Conservation (phyloP, 31 red algal species). For the Porphyra umbilicalis region DNA sequence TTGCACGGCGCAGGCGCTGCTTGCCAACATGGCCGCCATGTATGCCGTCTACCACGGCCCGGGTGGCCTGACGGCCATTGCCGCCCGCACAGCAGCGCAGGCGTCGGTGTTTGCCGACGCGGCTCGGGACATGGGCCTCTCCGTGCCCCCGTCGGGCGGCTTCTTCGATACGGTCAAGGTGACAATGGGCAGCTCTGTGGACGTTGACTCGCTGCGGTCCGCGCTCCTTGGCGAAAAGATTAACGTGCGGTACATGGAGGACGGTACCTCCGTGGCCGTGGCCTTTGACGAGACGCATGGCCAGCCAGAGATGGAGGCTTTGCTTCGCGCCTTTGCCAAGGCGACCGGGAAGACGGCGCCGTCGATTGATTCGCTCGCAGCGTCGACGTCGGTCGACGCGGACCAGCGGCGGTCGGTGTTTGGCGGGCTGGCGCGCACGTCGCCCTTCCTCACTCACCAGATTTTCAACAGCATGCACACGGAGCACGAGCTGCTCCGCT, state of each 20-base stretch:
- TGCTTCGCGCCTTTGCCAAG: conserved; percentile 51
- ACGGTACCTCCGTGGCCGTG: conserved; percentile 56
- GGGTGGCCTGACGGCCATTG: conserved; percentile 94
- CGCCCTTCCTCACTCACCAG: conserved; percentile 84
- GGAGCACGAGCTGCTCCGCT: conserved; percentile 93
- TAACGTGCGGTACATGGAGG: conserved; percentile 45
- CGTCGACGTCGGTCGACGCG: conserved; percentile 16
- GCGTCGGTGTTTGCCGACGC: conserved; percentile 67
- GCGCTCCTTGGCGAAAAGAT: conserved; percentile 28
- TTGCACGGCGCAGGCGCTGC: conserved; percentile 98
- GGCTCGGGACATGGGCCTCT: conserved; percentile 29
- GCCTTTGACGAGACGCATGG: conserved; percentile 93
- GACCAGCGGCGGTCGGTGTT: conserved; percentile 6
- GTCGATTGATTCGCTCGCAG: conserved; percentile 13
- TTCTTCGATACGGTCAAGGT: conserved; percentile 97
- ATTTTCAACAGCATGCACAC: conserved; percentile 94
- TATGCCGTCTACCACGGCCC: conserved; percentile 98
- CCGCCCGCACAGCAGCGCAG: conserved; percentile 38
- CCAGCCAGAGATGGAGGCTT: conserved; percentile 22
- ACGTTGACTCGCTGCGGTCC: conserved; percentile 33
- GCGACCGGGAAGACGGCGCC: conserved; percentile 15
- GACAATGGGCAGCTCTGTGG: conserved; percentile 11
- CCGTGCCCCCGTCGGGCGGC: conserved; percentile 17
- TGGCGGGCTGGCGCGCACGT: conserved; percentile 36
- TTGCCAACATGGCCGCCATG: conserved; percentile 98